Evolutionary conservation across 805 yeast genomes (phyloP).

Genomic region (Suhomyces pyralidae): DNA sequence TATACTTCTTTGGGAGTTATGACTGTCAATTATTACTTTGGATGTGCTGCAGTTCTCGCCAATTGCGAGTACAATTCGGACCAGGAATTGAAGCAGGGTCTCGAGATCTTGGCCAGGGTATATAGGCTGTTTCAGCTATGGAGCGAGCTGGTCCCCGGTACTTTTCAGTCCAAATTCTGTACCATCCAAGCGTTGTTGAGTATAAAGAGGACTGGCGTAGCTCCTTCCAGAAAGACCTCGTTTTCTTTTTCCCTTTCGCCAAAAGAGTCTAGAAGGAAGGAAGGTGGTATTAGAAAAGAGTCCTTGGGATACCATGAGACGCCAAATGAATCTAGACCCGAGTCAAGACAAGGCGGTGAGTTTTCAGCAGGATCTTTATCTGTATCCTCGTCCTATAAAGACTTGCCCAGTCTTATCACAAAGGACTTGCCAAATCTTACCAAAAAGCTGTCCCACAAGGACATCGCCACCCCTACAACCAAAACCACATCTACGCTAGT

Average conservation of each 20-base stretch:
- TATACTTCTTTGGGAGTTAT: constrained; percentile 7
- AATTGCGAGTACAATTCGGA: constrained; percentile 6
- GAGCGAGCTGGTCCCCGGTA: constrained; percentile 32
- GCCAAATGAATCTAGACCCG: neutral
- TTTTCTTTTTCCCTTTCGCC: neutral
- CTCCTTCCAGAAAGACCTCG: neutral
- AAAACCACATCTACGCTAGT: neutral
- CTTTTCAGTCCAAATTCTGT: constrained; percentile 37
- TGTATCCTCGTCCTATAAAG: neutral
- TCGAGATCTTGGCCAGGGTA: neutral
- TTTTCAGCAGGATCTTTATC: neutral
- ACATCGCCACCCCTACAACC: neutral
- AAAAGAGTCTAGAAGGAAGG: neutral
- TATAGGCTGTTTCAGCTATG: constrained; percentile 25
- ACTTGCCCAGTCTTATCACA: neutral
- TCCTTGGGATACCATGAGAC: neutral
- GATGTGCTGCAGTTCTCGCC: constrained; percentile 14
- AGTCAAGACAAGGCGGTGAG: neutral
- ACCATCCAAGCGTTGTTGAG: constrained; percentile 30
- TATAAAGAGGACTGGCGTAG: neutral
- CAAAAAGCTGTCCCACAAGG: neutral
- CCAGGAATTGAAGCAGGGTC: constrained; percentile 13
- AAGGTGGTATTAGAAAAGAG: neutral
- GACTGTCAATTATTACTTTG: constrained; percentile 17
- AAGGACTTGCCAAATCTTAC: neutral